phyloP scores from a whole-genome alignment of 2,329 filamentous ascomycete genomes.

The Talaromyces verruculosus region DNA sequence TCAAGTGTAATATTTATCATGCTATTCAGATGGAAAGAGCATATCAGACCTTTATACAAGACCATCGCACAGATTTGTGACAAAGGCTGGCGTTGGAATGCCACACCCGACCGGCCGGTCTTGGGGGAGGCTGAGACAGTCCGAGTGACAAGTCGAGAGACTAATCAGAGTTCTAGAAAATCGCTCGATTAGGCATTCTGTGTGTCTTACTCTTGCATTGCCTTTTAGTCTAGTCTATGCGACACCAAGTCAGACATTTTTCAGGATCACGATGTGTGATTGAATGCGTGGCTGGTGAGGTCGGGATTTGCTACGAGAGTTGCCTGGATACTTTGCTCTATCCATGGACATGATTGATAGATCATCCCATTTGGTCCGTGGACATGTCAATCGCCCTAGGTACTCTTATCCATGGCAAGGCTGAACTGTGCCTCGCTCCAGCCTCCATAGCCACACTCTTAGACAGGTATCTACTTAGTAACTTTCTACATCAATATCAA shows the following conservation, averaged over 20 bases:
- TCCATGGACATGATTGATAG: no score
- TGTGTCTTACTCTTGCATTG: not conserved
- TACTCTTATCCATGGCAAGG: not conserved
- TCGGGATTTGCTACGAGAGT: not conserved
- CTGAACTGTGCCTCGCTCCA: conserved; percentile 5
- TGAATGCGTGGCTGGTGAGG: not conserved
- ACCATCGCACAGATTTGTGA: not conserved
- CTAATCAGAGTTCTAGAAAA: conserved; percentile 9
- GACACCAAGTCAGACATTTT: not conserved
- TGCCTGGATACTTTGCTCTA: no score
- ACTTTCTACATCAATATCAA: not conserved
- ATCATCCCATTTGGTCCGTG: no score
- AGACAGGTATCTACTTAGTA: not conserved
- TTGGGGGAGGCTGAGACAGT: conserved; percentile 15
- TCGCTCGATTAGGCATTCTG: not conserved
- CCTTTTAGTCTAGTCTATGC: not conserved
- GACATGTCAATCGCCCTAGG: no score
- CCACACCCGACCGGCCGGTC: not conserved
- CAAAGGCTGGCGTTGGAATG: not conserved
- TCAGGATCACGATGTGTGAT: no score
- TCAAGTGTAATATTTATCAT: not conserved
- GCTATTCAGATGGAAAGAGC: not conserved
- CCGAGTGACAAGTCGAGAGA: not conserved
- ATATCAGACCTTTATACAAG: not conserved
- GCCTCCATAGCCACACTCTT: conserved; percentile 4